These are phyloP conservation scores for Botrytis fabae DNA, from an alignment of 2,329 filamentous ascomycete genomes.

Conservation along the genomic window DNA sequence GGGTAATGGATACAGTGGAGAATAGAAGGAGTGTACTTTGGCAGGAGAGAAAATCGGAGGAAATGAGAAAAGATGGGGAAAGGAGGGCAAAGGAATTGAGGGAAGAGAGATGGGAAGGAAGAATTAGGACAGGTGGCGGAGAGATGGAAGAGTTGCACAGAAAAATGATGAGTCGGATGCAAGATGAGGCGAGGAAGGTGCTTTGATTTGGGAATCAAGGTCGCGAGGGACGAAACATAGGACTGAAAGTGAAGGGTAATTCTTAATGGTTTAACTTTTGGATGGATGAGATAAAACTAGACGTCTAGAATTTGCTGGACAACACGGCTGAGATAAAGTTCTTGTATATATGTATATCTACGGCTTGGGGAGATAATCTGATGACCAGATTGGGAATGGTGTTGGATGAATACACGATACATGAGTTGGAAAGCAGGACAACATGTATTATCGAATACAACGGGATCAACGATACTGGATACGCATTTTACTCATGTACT, in stretches of 20 bases:
- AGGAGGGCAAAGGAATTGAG: slow-evolving; percentile 56
- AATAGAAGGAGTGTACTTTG: slow-evolving; percentile 57
- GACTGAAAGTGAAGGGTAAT: background rate
- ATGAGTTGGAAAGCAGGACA: background rate
- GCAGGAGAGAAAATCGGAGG: slow-evolving; percentile 56
- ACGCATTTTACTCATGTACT: background rate
- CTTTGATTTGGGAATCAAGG: background rate
- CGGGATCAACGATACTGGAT: background rate
- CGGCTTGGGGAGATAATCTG: background rate
- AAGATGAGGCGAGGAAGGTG: slow-evolving; percentile 15
- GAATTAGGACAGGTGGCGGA: slow-evolving; percentile 72
- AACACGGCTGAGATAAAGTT: background rate
- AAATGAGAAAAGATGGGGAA: slow-evolving; percentile 58
- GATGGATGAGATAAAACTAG: background rate
- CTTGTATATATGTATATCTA: slow-evolving; percentile 9
- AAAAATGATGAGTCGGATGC: slow-evolving; percentile 60
- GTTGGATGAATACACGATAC: background rate
- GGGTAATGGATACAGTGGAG: slow-evolving; percentile 47
- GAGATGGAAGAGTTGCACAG: slow-evolving; percentile 75
- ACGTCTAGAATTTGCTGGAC: background rate
- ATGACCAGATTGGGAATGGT: background rate
- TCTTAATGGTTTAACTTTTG: slow-evolving; percentile 2
- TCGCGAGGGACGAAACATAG: background rate
- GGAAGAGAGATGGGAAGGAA: slow-evolving; percentile 65
- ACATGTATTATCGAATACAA: slow-evolving; percentile 4